Conservation (phyloP, 2,329 filamentous ascomycete genomes). For the Penicillium sp. region DNA sequence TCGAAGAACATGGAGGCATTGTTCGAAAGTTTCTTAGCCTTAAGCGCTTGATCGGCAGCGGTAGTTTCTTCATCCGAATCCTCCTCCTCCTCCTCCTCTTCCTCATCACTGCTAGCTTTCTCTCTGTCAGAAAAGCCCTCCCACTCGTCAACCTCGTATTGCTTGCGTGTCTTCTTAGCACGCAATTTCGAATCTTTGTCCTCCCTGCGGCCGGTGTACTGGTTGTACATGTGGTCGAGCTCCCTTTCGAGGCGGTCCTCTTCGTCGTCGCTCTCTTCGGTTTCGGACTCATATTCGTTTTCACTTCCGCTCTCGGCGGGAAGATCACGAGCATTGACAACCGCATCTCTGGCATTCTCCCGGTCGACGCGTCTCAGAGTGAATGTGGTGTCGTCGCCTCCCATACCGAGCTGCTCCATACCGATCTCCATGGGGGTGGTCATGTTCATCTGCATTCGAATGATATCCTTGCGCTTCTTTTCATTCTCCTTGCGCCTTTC, state of each 20-base stretch:
- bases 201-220: slow-evolving; percentile 77
- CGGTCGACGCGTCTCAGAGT: slow-evolving; percentile 78
- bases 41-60: slow-evolving; percentile 33
- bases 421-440: slow-evolving; percentile 92
- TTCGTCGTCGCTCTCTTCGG: slow-evolving; percentile 68
- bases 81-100: slow-evolving; percentile 54
- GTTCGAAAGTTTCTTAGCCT: slow-evolving; percentile 65
- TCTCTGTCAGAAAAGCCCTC: slow-evolving; percentile 74
- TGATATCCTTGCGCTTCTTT: slow-evolving; percentile 86
- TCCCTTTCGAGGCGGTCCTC: slow-evolving; percentile 79
- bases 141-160: slow-evolving; percentile 85
- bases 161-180: slow-evolving; percentile 81
- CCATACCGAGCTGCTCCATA: slow-evolving; percentile 76
- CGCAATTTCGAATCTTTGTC: slow-evolving; percentile 81
- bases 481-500: slow-evolving; percentile 87
- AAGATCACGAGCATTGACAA: slow-evolving; percentile 76
- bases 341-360: slow-evolving; percentile 64
- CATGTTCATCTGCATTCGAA: slow-evolving; percentile 98
- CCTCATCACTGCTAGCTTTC: slow-evolving; percentile 59
- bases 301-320: slow-evolving; percentile 60
- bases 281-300: slow-evolving; percentile 57
- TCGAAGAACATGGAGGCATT: slow-evolving; percentile 87
- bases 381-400: slow-evolving; percentile 82
- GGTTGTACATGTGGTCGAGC: slow-evolving; percentile 81
- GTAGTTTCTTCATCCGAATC: slow-evolving; percentile 17